These are phyloP conservation scores for Kingdonia uniflora DNA, from an alignment of 164 flowering plant genomes.

Conservation along the genomic window DNA sequence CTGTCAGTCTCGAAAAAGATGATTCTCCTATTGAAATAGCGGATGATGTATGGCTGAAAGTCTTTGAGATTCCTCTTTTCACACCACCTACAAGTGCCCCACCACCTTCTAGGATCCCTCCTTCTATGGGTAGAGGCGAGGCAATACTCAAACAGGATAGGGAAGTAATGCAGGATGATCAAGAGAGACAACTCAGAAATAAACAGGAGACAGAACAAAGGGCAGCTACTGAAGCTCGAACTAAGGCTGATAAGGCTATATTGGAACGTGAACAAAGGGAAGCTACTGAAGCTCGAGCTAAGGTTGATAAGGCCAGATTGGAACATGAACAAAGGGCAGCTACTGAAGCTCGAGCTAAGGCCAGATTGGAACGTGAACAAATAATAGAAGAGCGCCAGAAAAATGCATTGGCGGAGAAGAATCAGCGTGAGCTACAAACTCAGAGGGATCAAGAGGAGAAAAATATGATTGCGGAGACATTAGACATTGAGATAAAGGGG, in stretches of 20 bases:
- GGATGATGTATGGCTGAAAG: conserved; percentile 85
- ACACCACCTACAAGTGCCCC: conserved; percentile 92
- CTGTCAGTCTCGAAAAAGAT: no score
- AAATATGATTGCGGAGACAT: conserved; percentile 39
- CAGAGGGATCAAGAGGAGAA: conserved; percentile 83
- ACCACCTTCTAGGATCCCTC: conserved; percentile 89
- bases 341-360: conserved; percentile 48
- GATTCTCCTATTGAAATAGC: conserved; percentile 35
- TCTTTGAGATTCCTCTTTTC: conserved; percentile 76
- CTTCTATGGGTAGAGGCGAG: conserved; percentile 87
- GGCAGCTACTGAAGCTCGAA: conserved; percentile 66
- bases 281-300: conserved; percentile 58
- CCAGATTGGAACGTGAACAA: conserved; percentile 1
- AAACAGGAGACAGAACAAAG: conserved; percentile 79
- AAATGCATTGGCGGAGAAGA: conserved; percentile 79
- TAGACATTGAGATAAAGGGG: conserved; percentile 67
- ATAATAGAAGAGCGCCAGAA: conserved; percentile 30
- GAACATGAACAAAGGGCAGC: conserved; percentile 79
- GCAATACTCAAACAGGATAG: conserved; percentile 78
- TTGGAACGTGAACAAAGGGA: conserved; percentile 67
- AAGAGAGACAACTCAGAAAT: conserved; percentile 43
- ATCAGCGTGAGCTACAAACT: conserved; percentile 62
- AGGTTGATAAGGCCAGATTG: neutral
- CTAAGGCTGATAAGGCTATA: no score
- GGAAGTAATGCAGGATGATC: conserved; percentile 43